A percentile compares a stretch with the other conserved stretches of the same genome.
Conservation (phyloP, 192 early-diverging fungal genomes). For the Umbelopsis vinacea region DNA sequence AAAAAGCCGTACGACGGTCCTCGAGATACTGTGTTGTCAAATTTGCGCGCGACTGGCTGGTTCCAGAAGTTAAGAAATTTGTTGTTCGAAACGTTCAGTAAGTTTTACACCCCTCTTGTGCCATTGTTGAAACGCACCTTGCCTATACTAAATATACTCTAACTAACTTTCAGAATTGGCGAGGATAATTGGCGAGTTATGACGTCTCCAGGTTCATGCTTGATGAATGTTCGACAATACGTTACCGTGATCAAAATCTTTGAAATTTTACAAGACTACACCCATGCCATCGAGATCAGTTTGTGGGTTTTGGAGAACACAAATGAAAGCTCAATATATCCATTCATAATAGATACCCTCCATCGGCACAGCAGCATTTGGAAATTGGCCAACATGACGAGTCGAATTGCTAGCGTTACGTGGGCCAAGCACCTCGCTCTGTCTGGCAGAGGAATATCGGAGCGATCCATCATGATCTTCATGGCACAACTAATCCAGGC, state of each 20-base stretch:
- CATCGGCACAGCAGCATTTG: conserved; percentile 54
- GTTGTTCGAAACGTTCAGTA: conserved; percentile 53
- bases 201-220: conserved; percentile 72
- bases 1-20: conserved; percentile 41
- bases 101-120: neutral
- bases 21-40: conserved; percentile 52
- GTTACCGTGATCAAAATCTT: conserved; percentile 52
- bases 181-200: conserved; percentile 82
- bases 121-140: neutral
- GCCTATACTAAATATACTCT: neutral
- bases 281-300: conserved; percentile 49
- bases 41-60: conserved; percentile 52
- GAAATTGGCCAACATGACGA: conserved; percentile 42
- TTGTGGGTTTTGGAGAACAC: conserved; percentile 61
- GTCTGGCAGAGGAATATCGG: conserved; percentile 22
- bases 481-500: conserved; percentile 44
- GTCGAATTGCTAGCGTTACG: conserved; percentile 24
- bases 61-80: conserved; percentile 48
- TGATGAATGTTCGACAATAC: conserved; percentile 74
- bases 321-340: conserved; percentile 49
- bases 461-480: conserved; percentile 42
- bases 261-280: conserved; percentile 54
- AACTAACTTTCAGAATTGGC: conserved; percentile 42
- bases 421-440: conserved; percentile 34
- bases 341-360: conserved; percentile 52